Evolutionary conservation across 1,284 basidiomycete species (phyloP), one percentile per base, ranked within the genome.

Genomic region (Marasmius sp.): DNA sequence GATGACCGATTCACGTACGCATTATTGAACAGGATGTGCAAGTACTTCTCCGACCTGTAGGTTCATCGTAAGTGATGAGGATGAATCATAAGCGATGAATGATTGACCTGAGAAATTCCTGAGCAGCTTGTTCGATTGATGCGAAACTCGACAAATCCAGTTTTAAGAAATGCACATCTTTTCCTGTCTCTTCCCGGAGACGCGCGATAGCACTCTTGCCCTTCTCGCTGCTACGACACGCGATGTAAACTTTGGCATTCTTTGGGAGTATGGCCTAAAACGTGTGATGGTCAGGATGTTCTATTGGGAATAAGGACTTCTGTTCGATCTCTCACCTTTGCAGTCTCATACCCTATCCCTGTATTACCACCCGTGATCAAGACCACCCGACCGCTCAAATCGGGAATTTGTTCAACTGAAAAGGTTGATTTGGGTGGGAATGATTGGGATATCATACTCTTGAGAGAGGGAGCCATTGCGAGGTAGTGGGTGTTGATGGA

Each of bases 131-230:
- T 49, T 81, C 80, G 18, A 90, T 74, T 0, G 78, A 76, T 7
- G 68, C 70, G 54, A 91, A 70, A 66, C 85, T 78, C 4, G 81
- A 77, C 38, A 91, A 72, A 66, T 91, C 86, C 14, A 89, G 70
- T 61, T 78, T 67, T 18, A 91, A 61, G 64, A 48, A 58, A 16
- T 34, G 16, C 1, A 45, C 57, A 11, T 58, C 57, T 33, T 50
- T 58, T 11, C 57, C 57, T 6, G 57, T 58, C 18, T 47, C 47
- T 50, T 48, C 57, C 8, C 18, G 20, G 14, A 58, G 34, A 16
- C 18, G 16, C 36, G 6, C 33, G 27, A 58, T 58, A 18, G 57
- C 57, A 12, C 6, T 50, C 16, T 58, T 8, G 3, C 27, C 57
- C 18, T 38, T 58, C 8, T 27, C 45, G 7, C 18, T 20, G 14